Conservation (phyloP, 257 asterid genomes). For the Ophiorrhiza pumila region DNA sequence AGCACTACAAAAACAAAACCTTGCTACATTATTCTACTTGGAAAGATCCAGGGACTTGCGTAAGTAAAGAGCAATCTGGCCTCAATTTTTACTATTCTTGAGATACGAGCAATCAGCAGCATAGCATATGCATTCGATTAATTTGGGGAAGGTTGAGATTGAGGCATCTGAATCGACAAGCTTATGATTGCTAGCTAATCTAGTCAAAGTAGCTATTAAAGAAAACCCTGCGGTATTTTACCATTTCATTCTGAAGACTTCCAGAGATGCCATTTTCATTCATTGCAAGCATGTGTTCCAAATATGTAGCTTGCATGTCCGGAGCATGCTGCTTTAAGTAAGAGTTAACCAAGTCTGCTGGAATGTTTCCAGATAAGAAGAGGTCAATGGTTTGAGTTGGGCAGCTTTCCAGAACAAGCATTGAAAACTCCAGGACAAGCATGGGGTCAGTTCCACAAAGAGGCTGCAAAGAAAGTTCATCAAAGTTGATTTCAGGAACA, state of each 20-base stretch:
- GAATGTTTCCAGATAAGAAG: slow-evolving; percentile 94
- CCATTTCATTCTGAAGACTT: slow-evolving; percentile 98
- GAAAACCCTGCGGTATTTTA: slow-evolving; percentile 31
- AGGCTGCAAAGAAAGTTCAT: slow-evolving; percentile 53
- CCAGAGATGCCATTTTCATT: slow-evolving; percentile 77
- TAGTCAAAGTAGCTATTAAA: slow-evolving; percentile 14
- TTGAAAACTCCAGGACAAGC: slow-evolving; percentile 93
- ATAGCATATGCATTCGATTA: neutral
- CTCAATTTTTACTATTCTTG: neutral
- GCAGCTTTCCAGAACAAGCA: slow-evolving; percentile 93
- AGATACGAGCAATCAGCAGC: neutral
- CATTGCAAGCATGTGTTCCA: slow-evolving; percentile 94
- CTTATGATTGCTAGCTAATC: neutral
- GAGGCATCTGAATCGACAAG: neutral
- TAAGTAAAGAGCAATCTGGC: neutral
- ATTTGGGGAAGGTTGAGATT: neutral
- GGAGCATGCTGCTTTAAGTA: slow-evolving; percentile 96
- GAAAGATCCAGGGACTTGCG: neutral
- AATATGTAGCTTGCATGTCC: slow-evolving; percentile 82
- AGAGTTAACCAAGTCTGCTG: slow-evolving; percentile 89
- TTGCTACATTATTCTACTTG: neutral
- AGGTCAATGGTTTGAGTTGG: slow-evolving; percentile 90
- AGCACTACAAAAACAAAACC: neutral
- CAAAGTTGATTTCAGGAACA: slow-evolving; percentile 1
- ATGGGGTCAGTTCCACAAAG: slow-evolving; percentile 85